These are phyloP conservation scores for Lipomyces sp. DNA, from an alignment of 805 yeast genomes.

Conservation along the genomic window DNA sequence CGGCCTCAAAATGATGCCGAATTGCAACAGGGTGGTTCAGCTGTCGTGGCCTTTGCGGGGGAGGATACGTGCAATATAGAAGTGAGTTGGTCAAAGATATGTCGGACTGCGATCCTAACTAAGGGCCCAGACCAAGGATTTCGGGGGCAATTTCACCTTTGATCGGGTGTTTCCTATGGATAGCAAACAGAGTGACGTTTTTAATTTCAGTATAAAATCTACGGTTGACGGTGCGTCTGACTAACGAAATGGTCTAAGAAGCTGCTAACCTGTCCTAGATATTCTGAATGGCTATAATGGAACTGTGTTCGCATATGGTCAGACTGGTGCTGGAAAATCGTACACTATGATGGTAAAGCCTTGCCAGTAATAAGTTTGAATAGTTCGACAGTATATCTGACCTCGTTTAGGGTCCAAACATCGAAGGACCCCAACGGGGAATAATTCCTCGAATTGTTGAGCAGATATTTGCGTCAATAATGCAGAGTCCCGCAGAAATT, in stretches of 20 bases:
- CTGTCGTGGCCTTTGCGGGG: slow-evolving; percentile 39
- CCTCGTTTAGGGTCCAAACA: slow-evolving; percentile 52
- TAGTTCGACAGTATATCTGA: not conserved
- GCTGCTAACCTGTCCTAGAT: slow-evolving; percentile 46
- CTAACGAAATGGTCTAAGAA: not conserved
- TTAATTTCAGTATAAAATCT: slow-evolving; percentile 60
- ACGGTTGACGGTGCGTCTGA: slow-evolving; percentile 55
- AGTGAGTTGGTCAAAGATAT: slow-evolving; percentile 7
- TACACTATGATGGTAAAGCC: slow-evolving; percentile 63
- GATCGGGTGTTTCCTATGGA: slow-evolving; percentile 65
- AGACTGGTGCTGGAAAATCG: slow-evolving; percentile 77
- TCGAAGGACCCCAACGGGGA: slow-evolving; percentile 56
- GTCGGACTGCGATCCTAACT: not conserved
- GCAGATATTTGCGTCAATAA: slow-evolving; percentile 62
- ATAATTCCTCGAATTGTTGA: slow-evolving; percentile 74
- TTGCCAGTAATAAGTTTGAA: not conserved
- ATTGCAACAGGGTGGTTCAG: slow-evolving; percentile 31
- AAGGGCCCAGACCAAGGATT: slow-evolving; percentile 29
- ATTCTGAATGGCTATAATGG: slow-evolving; percentile 77
- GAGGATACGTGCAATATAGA: slow-evolving; percentile 42
- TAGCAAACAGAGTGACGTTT: slow-evolving; percentile 61
- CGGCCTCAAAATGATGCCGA: slow-evolving; percentile 59
- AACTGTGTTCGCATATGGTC: slow-evolving; percentile 78
- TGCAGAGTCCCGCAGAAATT: slow-evolving; percentile 52
- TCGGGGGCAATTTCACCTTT: slow-evolving; percentile 54